Conservation (phyloP, 1,284 basidiomycete genomes). For the Xanthoconium separans region DNA sequence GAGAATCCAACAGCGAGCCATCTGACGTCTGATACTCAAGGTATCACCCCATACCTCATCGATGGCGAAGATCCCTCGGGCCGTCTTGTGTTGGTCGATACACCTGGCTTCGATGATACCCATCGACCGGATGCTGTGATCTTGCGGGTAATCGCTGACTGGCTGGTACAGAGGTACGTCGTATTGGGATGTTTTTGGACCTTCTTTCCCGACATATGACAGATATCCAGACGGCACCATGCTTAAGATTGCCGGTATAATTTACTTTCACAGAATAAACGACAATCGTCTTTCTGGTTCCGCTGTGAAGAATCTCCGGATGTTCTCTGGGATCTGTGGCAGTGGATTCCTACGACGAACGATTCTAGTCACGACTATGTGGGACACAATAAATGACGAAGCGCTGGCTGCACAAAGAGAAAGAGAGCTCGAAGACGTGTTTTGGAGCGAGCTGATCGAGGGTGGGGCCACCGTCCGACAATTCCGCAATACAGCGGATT, state of each 20-base stretch:
- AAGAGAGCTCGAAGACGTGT: conserved; percentile 21
- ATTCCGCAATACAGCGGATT: conserved; percentile 4
- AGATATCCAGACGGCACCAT: conserved; percentile 15
- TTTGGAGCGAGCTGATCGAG: conserved; percentile 29
- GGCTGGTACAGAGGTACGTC: conserved; percentile 23
- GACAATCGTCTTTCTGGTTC: conserved; percentile 48
- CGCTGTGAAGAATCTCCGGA: conserved; percentile 41
- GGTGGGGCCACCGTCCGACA: conserved; percentile 29
- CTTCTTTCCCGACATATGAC: neutral
- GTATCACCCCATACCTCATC: conserved; percentile 9
- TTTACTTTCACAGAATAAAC: conserved; percentile 51
- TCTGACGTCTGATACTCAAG: conserved; percentile 15
- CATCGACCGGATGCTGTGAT: conserved; percentile 25
- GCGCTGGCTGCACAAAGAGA: conserved; percentile 16
- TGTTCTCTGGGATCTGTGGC: conserved; percentile 39
- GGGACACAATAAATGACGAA: conserved; percentile 19
- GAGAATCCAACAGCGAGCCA: neutral
- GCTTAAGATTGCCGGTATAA: conserved; percentile 37
- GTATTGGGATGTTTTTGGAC: neutral
- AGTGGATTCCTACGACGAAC: conserved; percentile 21
- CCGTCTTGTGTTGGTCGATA: conserved; percentile 23
- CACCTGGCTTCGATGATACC: conserved; percentile 29
- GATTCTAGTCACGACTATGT: conserved; percentile 43
- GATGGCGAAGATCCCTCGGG: neutral
- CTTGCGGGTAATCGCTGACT: conserved; percentile 25